Evolutionary conservation across 1,284 basidiomycete genomes (phyloP).

Genomic region (Papiliotrema terrestris): DNA sequence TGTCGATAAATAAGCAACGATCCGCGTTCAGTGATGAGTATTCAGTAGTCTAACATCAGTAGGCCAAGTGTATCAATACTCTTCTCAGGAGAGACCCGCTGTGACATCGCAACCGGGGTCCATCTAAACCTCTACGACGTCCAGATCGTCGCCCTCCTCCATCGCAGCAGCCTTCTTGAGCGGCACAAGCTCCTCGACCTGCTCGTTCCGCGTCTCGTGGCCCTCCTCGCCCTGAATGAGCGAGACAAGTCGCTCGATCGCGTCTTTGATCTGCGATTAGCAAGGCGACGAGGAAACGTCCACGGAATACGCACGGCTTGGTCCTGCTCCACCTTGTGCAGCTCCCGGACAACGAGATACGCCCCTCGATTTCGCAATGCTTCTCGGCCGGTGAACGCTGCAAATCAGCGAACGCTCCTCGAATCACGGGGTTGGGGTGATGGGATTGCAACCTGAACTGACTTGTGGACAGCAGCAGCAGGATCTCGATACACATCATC

Average conservation of each 20-base stretch:
- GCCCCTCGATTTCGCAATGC: conserved; percentile 74
- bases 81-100: too few relatives aligned
- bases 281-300: not conserved
- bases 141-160: conserved; percentile 29
- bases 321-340: conserved; percentile 75
- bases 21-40: too few relatives aligned
- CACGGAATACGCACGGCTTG: conserved; percentile 60
- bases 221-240: conserved; percentile 69
- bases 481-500: conserved; percentile 79
- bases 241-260: conserved; percentile 68
- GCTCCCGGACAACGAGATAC: conserved; percentile 78
- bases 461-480: conserved; percentile 82
- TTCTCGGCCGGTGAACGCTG: conserved; percentile 75
- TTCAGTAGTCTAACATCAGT: too few relatives aligned
- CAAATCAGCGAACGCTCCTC: not conserved
- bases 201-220: conserved; percentile 52
- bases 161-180: conserved; percentile 37
- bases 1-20: too few relatives aligned
- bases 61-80: too few relatives aligned
- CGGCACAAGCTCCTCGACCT: conserved; percentile 55
- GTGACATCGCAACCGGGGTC: too few relatives aligned
- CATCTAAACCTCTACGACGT: conserved; percentile 30
- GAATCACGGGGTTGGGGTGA: not conserved
- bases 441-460: conserved; percentile 14
- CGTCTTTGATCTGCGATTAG: conserved; percentile 57